Base-by-base conservation (phyloP, 2,329 filamentous ascomycete species). In the Fusarium acutatum region DNA sequence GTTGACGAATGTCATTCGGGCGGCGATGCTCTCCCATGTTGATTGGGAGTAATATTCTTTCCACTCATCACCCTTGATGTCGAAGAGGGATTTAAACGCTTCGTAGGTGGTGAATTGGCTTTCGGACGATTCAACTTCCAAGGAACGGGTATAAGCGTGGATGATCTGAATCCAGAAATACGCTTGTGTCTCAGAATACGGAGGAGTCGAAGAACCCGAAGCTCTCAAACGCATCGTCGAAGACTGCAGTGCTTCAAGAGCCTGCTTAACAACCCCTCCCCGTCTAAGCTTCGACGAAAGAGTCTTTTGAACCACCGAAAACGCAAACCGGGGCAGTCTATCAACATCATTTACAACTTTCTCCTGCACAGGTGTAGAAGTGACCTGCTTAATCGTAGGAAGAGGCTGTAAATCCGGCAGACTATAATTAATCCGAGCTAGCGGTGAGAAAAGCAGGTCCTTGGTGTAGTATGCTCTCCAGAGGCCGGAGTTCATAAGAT, bases 381-480 rank as follows among this genome's bases (percentile, higher is more conserved):
- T 5, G 12, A 20, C 47, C 20, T 60, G 44, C 15, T 38, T 50
- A 4, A 74, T 69, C 0, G 75, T 69, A 2, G 81, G 79, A 5
- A 82, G 73, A 1, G 77, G 76, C 26, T 77, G 60, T 2, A 82
- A 24, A 30, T 83, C 79, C 4, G 81, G 81, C 1, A 81, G 71
- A 57, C 77, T 72, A 72, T 80, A 82, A 11, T 73, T 43, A 1
- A 77, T 75, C 20, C 79, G 72, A 6, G 80, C 81, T 5, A 73
- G 50, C 0, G 74, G 75, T 0, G 76, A 78, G 56, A 83, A 83
- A 4, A 83, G 63, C 12, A 78, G 38, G 3, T 79, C 73, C 12
- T 80, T 81, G 14, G 80, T 77, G 57, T 83, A 83, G 38, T 81
- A 79, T 0, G 43, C 13, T 20, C 73, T 75, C 81, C 81, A 83